Evolutionary conservation across 2,329 filamentous ascomycete species (phyloP).

Genomic region (Fusarium sp.): DNA sequence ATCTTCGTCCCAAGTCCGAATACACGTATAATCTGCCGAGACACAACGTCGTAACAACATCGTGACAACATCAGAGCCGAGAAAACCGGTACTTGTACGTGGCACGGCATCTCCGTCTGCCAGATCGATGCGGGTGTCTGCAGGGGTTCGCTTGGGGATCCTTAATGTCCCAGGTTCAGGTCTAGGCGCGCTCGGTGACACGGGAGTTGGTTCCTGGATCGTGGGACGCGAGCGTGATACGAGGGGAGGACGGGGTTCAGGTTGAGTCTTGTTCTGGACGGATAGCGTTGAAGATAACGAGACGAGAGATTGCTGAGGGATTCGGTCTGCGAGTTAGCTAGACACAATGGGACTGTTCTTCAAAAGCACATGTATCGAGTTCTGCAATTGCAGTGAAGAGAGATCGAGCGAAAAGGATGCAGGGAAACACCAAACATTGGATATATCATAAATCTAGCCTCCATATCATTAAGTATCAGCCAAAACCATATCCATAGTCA

Average conservation of each 20-base stretch:
- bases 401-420: neutral
- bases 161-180: conserved; percentile 32
- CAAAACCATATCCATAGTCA: conserved; percentile 33
- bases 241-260: conserved; percentile 20
- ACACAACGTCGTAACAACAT: conserved; percentile 16
- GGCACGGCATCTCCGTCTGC: conserved; percentile 23
- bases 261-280: conserved; percentile 7
- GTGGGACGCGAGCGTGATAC: conserved; percentile 40
- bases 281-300: neutral
- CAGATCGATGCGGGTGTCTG: conserved; percentile 36
- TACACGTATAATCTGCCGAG: conserved; percentile 35
- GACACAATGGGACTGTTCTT: no score
- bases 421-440: conserved; percentile 26
- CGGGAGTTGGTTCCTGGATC: conserved; percentile 33
- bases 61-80: conserved; percentile 11
- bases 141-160: conserved; percentile 30
- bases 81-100: conserved; percentile 27
- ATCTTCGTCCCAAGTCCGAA: no score
- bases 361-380: neutral
- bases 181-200: conserved; percentile 13
- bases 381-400: neutral
- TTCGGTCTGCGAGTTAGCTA: neutral
- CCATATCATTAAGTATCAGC: conserved; percentile 41
- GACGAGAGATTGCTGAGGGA: neutral
- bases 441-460: conserved; percentile 45